Conservation (phyloP, 1,284 basidiomycete species). For the Cerrena zonata region DNA sequence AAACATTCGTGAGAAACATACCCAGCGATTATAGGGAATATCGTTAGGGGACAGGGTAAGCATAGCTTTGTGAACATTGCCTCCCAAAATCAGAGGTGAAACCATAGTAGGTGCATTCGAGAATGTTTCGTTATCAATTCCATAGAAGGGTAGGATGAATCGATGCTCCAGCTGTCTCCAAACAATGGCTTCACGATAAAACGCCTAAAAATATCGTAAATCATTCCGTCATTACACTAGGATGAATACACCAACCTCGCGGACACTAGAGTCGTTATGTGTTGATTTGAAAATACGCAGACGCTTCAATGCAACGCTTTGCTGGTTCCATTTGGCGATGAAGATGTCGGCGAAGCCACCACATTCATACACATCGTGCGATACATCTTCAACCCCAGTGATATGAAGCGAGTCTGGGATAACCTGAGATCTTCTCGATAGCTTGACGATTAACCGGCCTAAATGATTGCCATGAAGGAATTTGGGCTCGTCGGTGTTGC, state of each 20-base stretch:
- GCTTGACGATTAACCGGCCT: slow-evolving; percentile 2
- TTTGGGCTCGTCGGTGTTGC: not conserved
- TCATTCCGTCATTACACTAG: not conserved
- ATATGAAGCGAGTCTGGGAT: not conserved
- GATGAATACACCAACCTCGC: not conserved
- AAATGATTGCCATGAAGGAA: not conserved
- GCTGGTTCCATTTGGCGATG: not conserved
- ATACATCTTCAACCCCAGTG: not conserved
- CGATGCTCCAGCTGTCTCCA: slow-evolving; percentile 8
- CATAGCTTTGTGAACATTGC: slow-evolving; percentile 7
- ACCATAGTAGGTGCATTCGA: slow-evolving; percentile 5
- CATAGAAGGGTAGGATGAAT: slow-evolving; percentile 7
- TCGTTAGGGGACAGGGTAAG: not conserved
- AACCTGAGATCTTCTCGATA: not conserved
- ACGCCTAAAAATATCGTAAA: slow-evolving; percentile 1
- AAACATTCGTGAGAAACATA: not conserved
- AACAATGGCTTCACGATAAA: slow-evolving; percentile 8
- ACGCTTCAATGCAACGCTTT: slow-evolving; percentile 4
- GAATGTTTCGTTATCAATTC: slow-evolving; percentile 6
- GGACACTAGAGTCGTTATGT: not conserved
- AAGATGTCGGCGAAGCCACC: slow-evolving; percentile 3
- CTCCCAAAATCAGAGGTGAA: slow-evolving; percentile 8
- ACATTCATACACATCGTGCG: not conserved
- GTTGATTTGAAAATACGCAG: not conserved
- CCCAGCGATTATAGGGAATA: slow-evolving; percentile 7